Evolutionary conservation across 1,284 basidiomycete species (phyloP), one percentile per base, ranked within the genome.

Genomic region (Mycosarcoma maydis): DNA sequence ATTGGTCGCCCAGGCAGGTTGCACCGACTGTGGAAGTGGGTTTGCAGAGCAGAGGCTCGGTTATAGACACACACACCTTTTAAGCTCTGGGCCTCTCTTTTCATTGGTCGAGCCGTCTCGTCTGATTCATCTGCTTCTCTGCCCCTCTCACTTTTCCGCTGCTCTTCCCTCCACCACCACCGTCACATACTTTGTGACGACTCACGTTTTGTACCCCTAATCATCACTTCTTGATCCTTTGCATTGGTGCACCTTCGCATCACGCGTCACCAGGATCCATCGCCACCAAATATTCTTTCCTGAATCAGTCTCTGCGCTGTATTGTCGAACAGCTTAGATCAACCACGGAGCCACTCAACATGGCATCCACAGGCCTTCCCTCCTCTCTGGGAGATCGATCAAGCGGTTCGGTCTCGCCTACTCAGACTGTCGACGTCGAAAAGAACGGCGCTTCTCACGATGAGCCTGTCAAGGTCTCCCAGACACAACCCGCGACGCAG

Each of bases 361-460:
- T 67, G 64, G 48, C 64, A 3, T 67, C 64, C 6, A 67, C 64
- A 32, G 64, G 57, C 37, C 57, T 52, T 14, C 52, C 29, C 3
- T 41, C 64, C 13, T 51, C 57, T 11, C 7, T 48, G 14, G 58
- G 20, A 23, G 65, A 61, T 38, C 53, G 54, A 2, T 61, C 54
- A 8, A 61, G 53, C 40, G 50, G 65, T 7, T 42, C 65, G 6
- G 44, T 50, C 27, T 68, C 65, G 14, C 65, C 57, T n/a, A 46
- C 53, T 5, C 54, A 53, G 7, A 53, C 58, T 9, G 49, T 42
- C 41, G 66, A 69, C n/a, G 50, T 55, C 42, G 66, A 69, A 34
- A 64, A 64, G 51, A 50, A 41, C 6, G 46, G 22, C 10, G 38
- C 30, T 32, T 32, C 41, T 6, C 38, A 49, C 23, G 54, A 58